Base-by-base conservation (phyloP, 306 rosid genomes). In the Inga oerstediana region DNA sequence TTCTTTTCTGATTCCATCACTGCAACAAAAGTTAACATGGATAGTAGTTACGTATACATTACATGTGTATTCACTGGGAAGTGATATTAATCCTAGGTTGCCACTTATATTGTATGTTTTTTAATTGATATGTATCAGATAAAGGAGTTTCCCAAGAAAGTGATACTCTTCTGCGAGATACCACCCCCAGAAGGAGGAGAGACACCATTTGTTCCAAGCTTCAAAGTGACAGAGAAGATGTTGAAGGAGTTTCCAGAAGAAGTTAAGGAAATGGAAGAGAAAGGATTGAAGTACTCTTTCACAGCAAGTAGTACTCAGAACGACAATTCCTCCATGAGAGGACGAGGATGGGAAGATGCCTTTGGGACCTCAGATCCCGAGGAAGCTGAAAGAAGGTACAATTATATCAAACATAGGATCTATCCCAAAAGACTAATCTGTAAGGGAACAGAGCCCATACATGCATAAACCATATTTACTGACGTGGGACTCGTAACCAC, bases 101-200 rank as follows among this genome's bases (percentile, higher is more conserved):
- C 39, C 39, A 16, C 58, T 51, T 16, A 51, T 14, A 2, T 51
- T 51, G 62, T 58, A 8, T 58, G 27, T 20, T 20, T 8, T 58
- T 0, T n/a, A 9, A 58, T 7, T 58, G 64, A 58, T n/a, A 58
- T n/a, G 12, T 58, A 19, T 20, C 12, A 91, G 96, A 82, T 94
- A 4, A 91, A 87, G 87, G 97, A 92, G 72, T 81, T 1, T 76
- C 98, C 97, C 1, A 88, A 90, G 80, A 86, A 84, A 80, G 85
- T 94, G 30, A 84, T 89, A 61, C 86, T 92, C 17, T 94, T 85
- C 80, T 92, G 98, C 68, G 98, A 94, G 88, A 89, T 84, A 80
- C 97, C 98, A 17, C 96, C 97, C 6, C 96, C 94, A 2, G 92
- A 92, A 85, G 98, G 98, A 34, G 97, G 98, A 75, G 82, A 92